Evolutionary conservation across 495 filamentous ascomycete genomes (phyloP), one percentile per base, ranked within the genome.

Genomic region (Lasiosphaeria ovina): DNA sequence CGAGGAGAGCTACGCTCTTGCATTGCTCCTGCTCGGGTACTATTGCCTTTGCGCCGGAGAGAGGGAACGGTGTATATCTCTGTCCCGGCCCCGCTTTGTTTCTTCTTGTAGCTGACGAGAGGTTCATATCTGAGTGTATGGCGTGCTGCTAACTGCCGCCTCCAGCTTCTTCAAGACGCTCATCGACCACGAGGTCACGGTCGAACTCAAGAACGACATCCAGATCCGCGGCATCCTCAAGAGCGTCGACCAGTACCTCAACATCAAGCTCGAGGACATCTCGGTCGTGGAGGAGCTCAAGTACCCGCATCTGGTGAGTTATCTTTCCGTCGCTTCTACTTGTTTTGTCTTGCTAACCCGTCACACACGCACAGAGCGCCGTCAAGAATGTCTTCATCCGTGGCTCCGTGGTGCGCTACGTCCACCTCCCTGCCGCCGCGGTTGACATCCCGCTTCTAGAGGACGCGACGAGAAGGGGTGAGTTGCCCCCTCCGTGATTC

Each of bases 151-250:
- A 24, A 24, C 24, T 24, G 24, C 24, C 24, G 24, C 24, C 24
- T 24, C 24, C 66, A 97, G 95, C 78, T 98, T 98, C 84, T 98
- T 98, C 87, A 98, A 98, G 77, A 98, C 94, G 58, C 90, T 98
- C 66, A 94, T 97, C 72, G 94, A 97, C 82, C 91, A 97, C 72
- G 87, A 93, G 79, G 84, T 86, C 56, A 98, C 92, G 44, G 91
- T 98, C 74, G 94, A 98, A 78, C 90, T 98, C 75, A 98, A 98
- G 79, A 98, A 98, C 75, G 94, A 98, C 76, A 93, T 98, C 63
- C 89, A 90, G 67, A 96, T 98, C 73, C 88, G 89, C 60, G 94
- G 94, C 60, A 93, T 86, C 24, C 84, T 98, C 62, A 98, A 97
- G 79, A 93, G 88, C 63, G 94, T 98, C 63, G 94, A 98, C 74